Conservation (phyloP, 2,329 filamentous ascomycete genomes). For the Fonsecaea pugnacius region DNA sequence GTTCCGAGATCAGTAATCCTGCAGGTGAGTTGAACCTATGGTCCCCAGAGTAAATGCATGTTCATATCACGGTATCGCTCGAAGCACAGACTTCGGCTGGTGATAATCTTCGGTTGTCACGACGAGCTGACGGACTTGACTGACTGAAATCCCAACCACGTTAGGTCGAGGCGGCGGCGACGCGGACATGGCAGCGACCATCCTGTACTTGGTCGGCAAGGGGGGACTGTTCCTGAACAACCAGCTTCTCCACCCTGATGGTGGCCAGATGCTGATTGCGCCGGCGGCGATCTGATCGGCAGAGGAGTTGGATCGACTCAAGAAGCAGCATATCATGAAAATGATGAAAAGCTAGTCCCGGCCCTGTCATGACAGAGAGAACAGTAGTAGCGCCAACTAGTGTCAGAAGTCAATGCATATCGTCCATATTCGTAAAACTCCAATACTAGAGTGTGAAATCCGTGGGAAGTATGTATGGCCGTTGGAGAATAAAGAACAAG, state of each 20-base stretch:
- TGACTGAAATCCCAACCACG: conserved; percentile 3
- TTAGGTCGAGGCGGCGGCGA: conserved; percentile 57
- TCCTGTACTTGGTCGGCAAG: conserved; percentile 55
- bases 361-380: neutral
- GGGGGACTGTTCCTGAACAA: conserved; percentile 57
- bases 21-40: neutral
- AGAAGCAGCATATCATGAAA: no score
- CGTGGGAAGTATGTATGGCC: no score
- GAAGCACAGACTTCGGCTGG: conserved; percentile 35
- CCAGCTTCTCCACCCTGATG: conserved; percentile 46
- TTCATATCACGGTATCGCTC: conserved; percentile 26
- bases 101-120: no score
- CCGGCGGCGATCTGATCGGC: conserved; percentile 19
- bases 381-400: no score
- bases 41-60: neutral
- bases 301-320: neutral
- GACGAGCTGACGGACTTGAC: neutral
- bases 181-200: conserved; percentile 61
- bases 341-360: no score
- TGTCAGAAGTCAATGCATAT: neutral
- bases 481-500: no score
- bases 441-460: no score
- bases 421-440: neutral
- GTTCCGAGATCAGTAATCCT: conserved; percentile 47
- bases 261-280: conserved; percentile 29